A percentile compares a stretch with the other conserved stretches of the same genome.
These are phyloP conservation scores for Daldinia concentrica DNA, from an alignment of 495 filamentous ascomycete species.

Conservation along the genomic window DNA sequence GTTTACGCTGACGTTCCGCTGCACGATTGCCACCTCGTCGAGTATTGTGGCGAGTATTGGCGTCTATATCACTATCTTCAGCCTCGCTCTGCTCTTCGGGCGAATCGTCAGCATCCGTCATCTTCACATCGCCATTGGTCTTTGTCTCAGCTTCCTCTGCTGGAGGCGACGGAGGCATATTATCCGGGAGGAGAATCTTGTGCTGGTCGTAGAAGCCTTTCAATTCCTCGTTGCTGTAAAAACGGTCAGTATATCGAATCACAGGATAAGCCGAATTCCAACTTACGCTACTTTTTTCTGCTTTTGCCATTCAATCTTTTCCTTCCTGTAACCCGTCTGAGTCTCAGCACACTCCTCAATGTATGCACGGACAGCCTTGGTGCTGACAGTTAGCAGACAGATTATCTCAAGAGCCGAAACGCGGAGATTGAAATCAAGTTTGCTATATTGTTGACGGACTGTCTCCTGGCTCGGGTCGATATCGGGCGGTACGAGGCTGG, in stretches of 20 bases:
- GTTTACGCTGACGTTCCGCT: constrained; percentile 83
- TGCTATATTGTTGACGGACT: constrained; percentile 72
- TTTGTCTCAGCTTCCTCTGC: constrained; percentile 55
- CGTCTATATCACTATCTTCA: constrained; percentile 71
- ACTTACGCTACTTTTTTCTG: constrained; percentile 85
- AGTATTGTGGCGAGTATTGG: constrained; percentile 70
- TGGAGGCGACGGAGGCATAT: constrained; percentile 73
- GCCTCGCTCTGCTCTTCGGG: constrained; percentile 68
- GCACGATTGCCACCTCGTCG: constrained; percentile 81
- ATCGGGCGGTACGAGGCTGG: constrained; percentile 79
- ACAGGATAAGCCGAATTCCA: not conserved
- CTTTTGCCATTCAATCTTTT: constrained; percentile 92
- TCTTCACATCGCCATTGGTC: constrained; percentile 66
- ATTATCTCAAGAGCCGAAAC: constrained; percentile 84
- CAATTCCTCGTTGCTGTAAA: constrained; percentile 78
- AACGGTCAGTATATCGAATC: constrained; percentile 32
- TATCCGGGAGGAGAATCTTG: constrained; percentile 83
- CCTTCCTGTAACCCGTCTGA: constrained; percentile 93
- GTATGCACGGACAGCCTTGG: constrained; percentile 82
- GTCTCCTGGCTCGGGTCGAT: constrained; percentile 76
- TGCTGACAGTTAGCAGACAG: constrained; percentile 85
- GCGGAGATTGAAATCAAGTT: constrained; percentile 82
- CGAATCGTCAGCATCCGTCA: constrained; percentile 68
- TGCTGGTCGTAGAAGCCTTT: constrained; percentile 83
- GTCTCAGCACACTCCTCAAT: constrained; percentile 89